phyloP scores from a whole-genome alignment of 2,329 filamentous ascomycete species.

The Trichoderma polysporum region DNA sequence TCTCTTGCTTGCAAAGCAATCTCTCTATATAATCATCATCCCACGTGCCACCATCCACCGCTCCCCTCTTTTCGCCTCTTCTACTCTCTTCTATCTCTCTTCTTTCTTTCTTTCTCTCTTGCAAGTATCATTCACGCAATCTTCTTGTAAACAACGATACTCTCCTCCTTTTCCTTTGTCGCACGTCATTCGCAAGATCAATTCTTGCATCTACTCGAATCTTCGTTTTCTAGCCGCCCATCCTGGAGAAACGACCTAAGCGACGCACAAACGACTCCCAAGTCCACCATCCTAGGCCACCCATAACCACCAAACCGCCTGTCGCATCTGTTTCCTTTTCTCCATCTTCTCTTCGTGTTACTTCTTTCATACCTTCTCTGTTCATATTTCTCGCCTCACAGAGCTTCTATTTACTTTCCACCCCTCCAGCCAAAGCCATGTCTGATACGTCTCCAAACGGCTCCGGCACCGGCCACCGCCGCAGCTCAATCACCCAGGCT shows the following conservation, averaged over 20 bases:
- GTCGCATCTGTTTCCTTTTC: neutral
- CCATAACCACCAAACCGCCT: conserved; percentile 4
- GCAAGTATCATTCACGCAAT: neutral
- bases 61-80: neutral
- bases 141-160: too few relatives aligned
- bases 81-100: neutral
- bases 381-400: neutral
- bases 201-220: neutral
- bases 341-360: neutral
- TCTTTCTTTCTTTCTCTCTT: neutral
- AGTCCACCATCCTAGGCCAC: neutral
- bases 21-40: neutral
- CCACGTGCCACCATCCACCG: neutral
- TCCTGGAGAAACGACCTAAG: neutral
- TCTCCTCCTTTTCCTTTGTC: conserved; percentile 5
- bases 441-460: conserved; percentile 37
- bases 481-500: conserved; percentile 57
- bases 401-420: neutral
- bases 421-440: conserved; percentile 31
- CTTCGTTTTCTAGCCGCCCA: neutral
- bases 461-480: conserved; percentile 46
- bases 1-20: neutral
- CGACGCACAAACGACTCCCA: conserved; percentile 2
- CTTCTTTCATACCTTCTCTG: neutral
- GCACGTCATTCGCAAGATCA: neutral